Evolutionary conservation across 2,329 filamentous ascomycete species (phyloP).

Genomic region (Cercospora sp.): DNA sequence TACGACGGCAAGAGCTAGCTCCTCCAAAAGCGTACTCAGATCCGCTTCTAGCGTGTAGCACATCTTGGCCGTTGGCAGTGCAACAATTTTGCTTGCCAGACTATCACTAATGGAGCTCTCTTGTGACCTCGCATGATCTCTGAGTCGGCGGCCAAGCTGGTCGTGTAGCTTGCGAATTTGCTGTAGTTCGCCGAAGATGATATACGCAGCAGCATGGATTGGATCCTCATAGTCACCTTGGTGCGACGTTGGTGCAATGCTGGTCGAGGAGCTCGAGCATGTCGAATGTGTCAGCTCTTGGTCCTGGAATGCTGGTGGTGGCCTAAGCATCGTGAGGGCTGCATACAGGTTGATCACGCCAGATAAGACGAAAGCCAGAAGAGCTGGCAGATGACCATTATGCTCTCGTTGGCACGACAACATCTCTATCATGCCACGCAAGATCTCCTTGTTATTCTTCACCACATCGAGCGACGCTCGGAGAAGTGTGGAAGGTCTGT

Average conservation of each 20-base stretch:
- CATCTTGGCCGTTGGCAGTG: not conserved
- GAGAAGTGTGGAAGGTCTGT: not conserved
- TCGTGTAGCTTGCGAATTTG: not conserved
- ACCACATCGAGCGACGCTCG: not conserved
- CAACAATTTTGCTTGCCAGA: not conserved
- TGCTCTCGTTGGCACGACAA: not conserved
- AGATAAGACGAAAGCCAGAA: not conserved
- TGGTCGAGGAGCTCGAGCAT: not conserved
- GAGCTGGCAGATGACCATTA: not conserved
- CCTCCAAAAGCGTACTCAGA: not conserved
- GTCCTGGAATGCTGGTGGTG: not conserved
- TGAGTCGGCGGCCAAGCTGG: not conserved
- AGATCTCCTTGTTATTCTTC: not conserved
- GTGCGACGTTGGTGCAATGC: not conserved
- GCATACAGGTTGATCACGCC: not conserved
- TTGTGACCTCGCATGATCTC: not conserved
- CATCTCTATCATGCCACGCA: not conserved
- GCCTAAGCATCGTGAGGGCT: not conserved
- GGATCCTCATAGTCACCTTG: not conserved
- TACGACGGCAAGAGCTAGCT: not conserved
- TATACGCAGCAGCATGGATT: not conserved
- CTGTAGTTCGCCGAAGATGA: not conserved
- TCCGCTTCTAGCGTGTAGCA: not conserved
- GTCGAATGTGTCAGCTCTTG: not conserved
- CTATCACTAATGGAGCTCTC: not conserved